phyloP scores from a whole-genome alignment of 2,329 filamentous ascomycete genomes.

The Xenosphaeropsis pyriputrescens region DNA sequence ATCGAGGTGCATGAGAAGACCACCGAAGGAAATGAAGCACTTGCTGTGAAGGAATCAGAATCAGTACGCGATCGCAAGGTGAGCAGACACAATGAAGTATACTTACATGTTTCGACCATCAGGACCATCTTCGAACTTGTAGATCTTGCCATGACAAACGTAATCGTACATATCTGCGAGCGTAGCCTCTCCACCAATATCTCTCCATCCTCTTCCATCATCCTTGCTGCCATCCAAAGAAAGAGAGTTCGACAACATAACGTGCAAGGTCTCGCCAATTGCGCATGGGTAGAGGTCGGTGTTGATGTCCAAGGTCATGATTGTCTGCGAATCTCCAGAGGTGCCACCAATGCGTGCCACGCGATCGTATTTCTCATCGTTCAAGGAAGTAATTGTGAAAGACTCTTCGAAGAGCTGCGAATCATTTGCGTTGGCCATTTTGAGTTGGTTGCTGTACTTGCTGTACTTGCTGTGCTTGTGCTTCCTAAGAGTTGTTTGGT shows the following conservation, averaged over 20 bases:
- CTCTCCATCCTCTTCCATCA: slow-evolving; percentile 68
- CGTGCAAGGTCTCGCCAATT: slow-evolving; percentile 60
- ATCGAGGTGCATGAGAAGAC: slow-evolving; percentile 76
- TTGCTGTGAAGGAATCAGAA: slow-evolving; percentile 41
- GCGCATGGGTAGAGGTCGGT: slow-evolving; percentile 74
- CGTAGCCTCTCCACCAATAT: slow-evolving; percentile 45
- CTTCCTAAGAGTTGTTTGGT: background rate
- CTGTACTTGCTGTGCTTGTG: background rate
- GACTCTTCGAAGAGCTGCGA: slow-evolving; percentile 87
- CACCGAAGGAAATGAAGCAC: slow-evolving; percentile 87
- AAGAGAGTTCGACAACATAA: slow-evolving; percentile 75
- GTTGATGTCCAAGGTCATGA: slow-evolving; percentile 85
- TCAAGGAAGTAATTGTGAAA: slow-evolving; percentile 68
- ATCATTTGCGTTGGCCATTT: slow-evolving; percentile 53
- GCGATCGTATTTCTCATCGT: slow-evolving; percentile 87
- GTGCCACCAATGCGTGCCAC: slow-evolving; percentile 73
- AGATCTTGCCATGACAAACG: slow-evolving; percentile 79
- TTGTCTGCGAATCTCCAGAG: slow-evolving; percentile 58
- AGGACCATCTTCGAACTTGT: slow-evolving; percentile 69
- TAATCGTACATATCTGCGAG: slow-evolving; percentile 76
- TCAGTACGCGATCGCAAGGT: background rate
- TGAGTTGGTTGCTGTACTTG: too few species aligned
- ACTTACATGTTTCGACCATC: slow-evolving; percentile 78
- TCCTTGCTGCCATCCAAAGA: slow-evolving; percentile 75
- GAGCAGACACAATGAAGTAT: slow-evolving; percentile 4